Evolutionary conservation across 345 rosid genomes (phyloP).

Genomic region (Hevea brasiliensis): DNA sequence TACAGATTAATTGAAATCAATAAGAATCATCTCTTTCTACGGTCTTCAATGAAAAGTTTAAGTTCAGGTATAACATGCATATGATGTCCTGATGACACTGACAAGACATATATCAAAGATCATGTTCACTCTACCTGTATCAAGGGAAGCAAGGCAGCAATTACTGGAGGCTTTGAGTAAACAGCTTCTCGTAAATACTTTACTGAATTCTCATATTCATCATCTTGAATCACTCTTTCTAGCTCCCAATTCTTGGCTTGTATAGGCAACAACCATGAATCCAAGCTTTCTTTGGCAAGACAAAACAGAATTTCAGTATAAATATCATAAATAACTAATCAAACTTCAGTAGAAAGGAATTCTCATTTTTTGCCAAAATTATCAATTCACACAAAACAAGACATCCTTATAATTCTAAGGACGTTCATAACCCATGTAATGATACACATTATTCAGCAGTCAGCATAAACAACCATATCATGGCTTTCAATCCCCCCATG

Average conservation of each 20-base stretch:
- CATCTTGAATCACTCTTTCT: constrained; percentile 35
- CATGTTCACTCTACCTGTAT: constrained; percentile 50
- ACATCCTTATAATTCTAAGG: too few relatives aligned
- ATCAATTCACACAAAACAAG: neutral
- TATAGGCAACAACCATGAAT: constrained; percentile 76
- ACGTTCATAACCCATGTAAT: too few relatives aligned
- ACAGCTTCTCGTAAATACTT: constrained; percentile 54
- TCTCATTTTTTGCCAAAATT: too few relatives aligned
- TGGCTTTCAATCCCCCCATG: neutral
- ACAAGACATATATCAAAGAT: neutral
- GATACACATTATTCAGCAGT: neutral
- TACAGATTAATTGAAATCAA: too few relatives aligned
- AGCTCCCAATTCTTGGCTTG: constrained; percentile 37
- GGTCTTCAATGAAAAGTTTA: neutral
- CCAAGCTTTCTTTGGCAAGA: constrained; percentile 31
- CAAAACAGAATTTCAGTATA: neutral
- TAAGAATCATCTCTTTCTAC: too few relatives aligned
- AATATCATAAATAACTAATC: neutral
- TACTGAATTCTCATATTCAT: constrained; percentile 59
- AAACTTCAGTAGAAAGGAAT: too few relatives aligned
- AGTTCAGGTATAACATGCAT: neutral
- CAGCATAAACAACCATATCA: neutral
- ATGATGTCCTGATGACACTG: neutral
- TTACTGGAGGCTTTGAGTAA: constrained; percentile 35
- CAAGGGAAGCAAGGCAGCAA: constrained; percentile 73